Base-by-base conservation (phyloP, 163 green algal species). In the Trebouxia gelatinosa region DNA sequence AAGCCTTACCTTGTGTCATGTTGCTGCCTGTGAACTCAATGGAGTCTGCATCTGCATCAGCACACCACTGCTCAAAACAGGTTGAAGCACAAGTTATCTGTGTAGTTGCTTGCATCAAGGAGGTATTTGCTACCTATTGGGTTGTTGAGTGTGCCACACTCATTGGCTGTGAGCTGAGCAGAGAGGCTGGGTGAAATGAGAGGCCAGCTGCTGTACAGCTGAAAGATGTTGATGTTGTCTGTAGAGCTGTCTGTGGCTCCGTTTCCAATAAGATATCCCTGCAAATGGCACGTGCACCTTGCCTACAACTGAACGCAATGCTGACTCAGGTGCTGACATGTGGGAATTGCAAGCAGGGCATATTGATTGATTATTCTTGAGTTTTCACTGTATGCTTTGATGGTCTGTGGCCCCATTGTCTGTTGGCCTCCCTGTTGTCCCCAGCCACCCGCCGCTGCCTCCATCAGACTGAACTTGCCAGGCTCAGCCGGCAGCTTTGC, bases 401-500 rank as follows among this genome's bases (percentile, higher is more conserved):
- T n/a, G n/a, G n/a, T n/a, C n/a, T n/a, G n/a, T n/a, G n/a, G n/a
- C n/a, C n/a, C n/a, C n/a, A n/a, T n/a, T n/a, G n/a, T n/a, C n/a
- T n/a, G n/a, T n/a, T n/a, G n/a, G n/a, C 85, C 81, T 2, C 82
- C 71, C n/a, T 80, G 74, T n/a, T 6, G 61, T 37, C 85, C 90
- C 23, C 58, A 58, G 0, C 37, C 72, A 21, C 83, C 79, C 1
- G 84, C 54, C 57, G 89, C 82, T 0, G 78, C 57, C 50, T 83
- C 51, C 79, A 92, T 82, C 23, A 94, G 54, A 13, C 43, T 88
- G 40, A 90, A 89, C 21, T 88, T 80, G 17, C 90, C 82, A 40
- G 83, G 74, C 61, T 87, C 64, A 0, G 78, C 31, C 13, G 91
- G 91, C 75, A 94, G 88, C 38, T 66, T 48, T 34, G 35, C 35